phyloP scores from a whole-genome alignment of 805 yeast species.

The Blastobotrys mokoenaii region DNA sequence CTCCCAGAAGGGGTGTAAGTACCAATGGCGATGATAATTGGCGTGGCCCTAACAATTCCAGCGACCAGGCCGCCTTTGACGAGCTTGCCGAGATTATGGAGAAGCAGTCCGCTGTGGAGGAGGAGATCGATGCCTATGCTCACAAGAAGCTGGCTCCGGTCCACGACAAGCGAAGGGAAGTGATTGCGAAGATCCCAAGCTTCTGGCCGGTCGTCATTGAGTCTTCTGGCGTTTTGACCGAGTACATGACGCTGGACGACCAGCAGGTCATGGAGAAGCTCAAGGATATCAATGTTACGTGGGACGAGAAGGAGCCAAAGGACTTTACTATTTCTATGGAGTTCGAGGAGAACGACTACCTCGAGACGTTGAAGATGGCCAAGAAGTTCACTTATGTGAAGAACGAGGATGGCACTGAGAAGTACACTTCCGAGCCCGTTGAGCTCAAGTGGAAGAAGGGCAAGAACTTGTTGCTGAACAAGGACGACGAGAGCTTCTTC shows the following conservation, averaged over 20 bases:
- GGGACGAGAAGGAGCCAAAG: slow-evolving; percentile 37
- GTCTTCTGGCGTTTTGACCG: slow-evolving; percentile 69
- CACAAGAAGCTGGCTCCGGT: slow-evolving; percentile 42
- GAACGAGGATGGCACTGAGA: slow-evolving; percentile 18
- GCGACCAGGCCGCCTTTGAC: slow-evolving; percentile 7
- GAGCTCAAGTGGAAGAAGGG: slow-evolving; percentile 63
- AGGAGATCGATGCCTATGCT: slow-evolving; percentile 18
- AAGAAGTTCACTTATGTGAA: slow-evolving; percentile 42
- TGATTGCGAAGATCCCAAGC: slow-evolving; percentile 50
- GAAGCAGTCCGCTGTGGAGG: slow-evolving; percentile 20
- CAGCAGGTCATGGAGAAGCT: slow-evolving; percentile 64
- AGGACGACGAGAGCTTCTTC: slow-evolving; percentile 44
- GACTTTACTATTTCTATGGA: slow-evolving; percentile 54
- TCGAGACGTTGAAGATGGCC: slow-evolving; percentile 47
- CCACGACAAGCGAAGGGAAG: slow-evolving; percentile 46
- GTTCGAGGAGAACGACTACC: slow-evolving; percentile 44
- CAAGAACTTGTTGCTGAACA: slow-evolving; percentile 49
- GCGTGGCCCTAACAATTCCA: neutral
- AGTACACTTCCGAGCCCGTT: slow-evolving; percentile 45
- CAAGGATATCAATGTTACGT: slow-evolving; percentile 50
- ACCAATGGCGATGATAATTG: no score
- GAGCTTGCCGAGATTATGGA: slow-evolving; percentile 19
- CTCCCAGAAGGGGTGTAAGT: no score
- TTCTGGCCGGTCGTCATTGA: slow-evolving; percentile 87
- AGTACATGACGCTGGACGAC: slow-evolving; percentile 68